phyloP scores from a whole-genome alignment of 345 rosid species.

The Aegle marmelos region DNA sequence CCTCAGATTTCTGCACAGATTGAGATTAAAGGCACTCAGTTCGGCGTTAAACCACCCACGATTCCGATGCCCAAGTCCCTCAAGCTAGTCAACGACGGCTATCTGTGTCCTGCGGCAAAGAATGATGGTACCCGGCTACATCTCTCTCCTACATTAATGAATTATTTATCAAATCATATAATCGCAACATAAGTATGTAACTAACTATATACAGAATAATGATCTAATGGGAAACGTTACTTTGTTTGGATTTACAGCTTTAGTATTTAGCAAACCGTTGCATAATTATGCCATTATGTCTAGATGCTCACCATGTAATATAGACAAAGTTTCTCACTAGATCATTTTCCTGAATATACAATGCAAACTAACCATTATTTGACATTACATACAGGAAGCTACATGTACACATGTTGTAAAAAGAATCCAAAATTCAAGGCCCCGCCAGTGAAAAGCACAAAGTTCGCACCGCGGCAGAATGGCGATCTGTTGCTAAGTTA shows the following conservation, averaged over 20 bases:
- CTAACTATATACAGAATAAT: too few species aligned
- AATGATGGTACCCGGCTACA: slow-evolving; percentile 33
- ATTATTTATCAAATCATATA: neutral
- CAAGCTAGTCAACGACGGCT: slow-evolving; percentile 62
- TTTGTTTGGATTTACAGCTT: too few species aligned
- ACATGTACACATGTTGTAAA: slow-evolving; percentile 68
- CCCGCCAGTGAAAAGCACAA: slow-evolving; percentile 34
- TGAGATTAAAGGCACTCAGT: slow-evolving; percentile 65
- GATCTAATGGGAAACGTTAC: too few species aligned
- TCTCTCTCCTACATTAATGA: neutral
- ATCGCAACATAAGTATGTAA: too few species aligned
- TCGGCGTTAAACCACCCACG: slow-evolving; percentile 52
- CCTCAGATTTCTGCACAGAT: slow-evolving; percentile 57
- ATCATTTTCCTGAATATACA: too few species aligned
- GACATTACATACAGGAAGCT: slow-evolving; percentile 36
- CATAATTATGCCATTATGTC: too few species aligned
- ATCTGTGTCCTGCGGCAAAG: slow-evolving; percentile 55
- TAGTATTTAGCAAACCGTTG: too few species aligned
- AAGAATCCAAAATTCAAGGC: slow-evolving; percentile 61
- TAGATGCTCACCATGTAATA: too few species aligned
- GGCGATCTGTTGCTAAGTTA: slow-evolving; percentile 70
- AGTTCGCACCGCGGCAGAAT: slow-evolving; percentile 44
- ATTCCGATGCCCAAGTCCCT: slow-evolving; percentile 73
- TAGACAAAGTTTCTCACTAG: too few species aligned
- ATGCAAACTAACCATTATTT: too few species aligned